Evolutionary conservation across 164 flowering plant genomes (phyloP).

Genomic region (Houttuynia cordata): DNA sequence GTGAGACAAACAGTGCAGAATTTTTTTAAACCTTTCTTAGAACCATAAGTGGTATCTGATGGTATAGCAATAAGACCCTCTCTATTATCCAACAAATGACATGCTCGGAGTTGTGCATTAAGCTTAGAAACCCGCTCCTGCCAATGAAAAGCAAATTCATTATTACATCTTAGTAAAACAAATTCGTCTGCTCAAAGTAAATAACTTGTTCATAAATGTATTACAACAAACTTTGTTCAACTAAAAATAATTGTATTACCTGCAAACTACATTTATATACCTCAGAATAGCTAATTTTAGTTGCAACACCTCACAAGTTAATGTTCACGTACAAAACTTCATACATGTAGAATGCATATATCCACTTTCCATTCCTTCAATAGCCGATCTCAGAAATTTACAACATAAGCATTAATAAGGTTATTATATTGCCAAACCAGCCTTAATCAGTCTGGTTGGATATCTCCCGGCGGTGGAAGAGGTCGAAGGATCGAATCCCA

Average conservation of each 20-base stretch:
- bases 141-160: slow-evolving; percentile 7
- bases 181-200: not conserved
- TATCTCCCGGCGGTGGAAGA: too few relatives aligned
- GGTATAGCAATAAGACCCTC: slow-evolving; percentile 12
- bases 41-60: slow-evolving; percentile 13
- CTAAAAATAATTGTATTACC: too few relatives aligned
- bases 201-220: not conserved
- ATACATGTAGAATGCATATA: too few relatives aligned
- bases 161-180: not conserved
- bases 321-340: not conserved
- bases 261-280: not conserved
- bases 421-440: too few relatives aligned
- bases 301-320: not conserved
- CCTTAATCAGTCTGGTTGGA: too few relatives aligned
- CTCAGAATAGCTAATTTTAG: not conserved
- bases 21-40: slow-evolving; percentile 32
- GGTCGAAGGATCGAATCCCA: too few relatives aligned
- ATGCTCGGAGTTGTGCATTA: slow-evolving; percentile 25
- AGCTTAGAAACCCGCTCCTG: slow-evolving; percentile 40
- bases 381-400: too few relatives aligned
- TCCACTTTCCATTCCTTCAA: too few relatives aligned
- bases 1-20: slow-evolving; percentile 35
- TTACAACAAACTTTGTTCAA: too few relatives aligned
- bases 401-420: too few relatives aligned
- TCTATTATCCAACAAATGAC: slow-evolving; percentile 18